Evolutionary conservation across 2,329 filamentous ascomycete genomes (phyloP).

Genomic region (Huntiella omanensis): DNA sequence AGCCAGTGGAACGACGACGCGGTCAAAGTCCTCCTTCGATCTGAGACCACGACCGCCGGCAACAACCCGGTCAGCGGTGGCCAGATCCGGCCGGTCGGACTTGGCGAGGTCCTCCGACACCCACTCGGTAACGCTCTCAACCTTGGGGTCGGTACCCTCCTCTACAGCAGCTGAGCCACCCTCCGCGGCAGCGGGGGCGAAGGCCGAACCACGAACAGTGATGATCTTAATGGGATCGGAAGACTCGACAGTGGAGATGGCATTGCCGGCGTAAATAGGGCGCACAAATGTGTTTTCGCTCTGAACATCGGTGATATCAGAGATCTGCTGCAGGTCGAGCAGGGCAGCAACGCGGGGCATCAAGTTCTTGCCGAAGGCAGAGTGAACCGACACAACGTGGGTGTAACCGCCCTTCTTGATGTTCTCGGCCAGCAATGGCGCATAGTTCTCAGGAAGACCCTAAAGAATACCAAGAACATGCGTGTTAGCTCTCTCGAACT

Average conservation of each 20-base stretch:
- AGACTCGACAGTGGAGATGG: conserved; percentile 88
- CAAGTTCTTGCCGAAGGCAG: conserved; percentile 90
- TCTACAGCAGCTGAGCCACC: conserved; percentile 60
- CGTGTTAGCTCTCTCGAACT: background rate
- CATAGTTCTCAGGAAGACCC: conserved; percentile 86
- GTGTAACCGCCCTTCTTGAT: conserved; percentile 91
- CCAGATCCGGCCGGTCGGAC: conserved; percentile 83
- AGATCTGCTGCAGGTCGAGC: conserved; percentile 81
- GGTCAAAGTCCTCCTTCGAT: conserved; percentile 95
- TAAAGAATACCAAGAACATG: conserved; percentile 18
- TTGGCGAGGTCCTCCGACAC: conserved; percentile 82
- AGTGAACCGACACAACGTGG: conserved; percentile 78
- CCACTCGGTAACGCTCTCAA: conserved; percentile 61
- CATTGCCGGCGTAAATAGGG: conserved; percentile 94
- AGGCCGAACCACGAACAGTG: conserved; percentile 84
- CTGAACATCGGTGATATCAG: conserved; percentile 74
- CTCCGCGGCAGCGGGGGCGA: conserved; percentile 53
- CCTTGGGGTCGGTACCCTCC: conserved; percentile 70
- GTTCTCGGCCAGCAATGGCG: conserved; percentile 84
- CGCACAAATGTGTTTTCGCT: conserved; percentile 87
- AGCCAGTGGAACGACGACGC: conserved; percentile 75
- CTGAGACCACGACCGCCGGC: conserved; percentile 89
- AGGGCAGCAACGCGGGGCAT: conserved; percentile 82
- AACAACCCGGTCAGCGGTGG: conserved; percentile 75
- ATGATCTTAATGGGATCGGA: conserved; percentile 70